Percentiles rank a stretch among this genome's conserved stretches.
Evolutionary conservation across 75 land plant species (phyloP).

Genomic region (Cryptomeria japonica): DNA sequence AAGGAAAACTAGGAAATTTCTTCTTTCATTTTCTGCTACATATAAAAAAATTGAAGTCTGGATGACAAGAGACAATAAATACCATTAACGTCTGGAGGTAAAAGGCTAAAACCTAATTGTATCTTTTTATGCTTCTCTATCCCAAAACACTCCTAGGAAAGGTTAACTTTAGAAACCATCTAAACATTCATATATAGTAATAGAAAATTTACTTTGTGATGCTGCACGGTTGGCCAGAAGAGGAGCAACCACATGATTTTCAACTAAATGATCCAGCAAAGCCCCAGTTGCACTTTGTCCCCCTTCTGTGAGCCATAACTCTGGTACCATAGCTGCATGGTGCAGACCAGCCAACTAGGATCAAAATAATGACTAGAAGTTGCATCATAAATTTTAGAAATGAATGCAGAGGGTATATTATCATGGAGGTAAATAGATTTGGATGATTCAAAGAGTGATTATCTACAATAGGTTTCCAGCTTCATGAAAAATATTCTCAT

Average conservation of each 20-base stretch:
- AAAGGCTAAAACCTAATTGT: background rate
- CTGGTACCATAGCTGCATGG: constrained; percentile 88
- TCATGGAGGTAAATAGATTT: background rate
- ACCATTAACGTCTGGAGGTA: background rate
- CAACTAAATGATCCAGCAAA: constrained; percentile 79
- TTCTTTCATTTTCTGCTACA: background rate
- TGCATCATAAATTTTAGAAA: background rate
- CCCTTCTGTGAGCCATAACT: constrained; percentile 98
- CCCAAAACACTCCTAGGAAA: background rate
- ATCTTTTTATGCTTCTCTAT: background rate
- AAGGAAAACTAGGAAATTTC: background rate
- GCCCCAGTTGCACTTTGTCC: constrained; percentile 99
- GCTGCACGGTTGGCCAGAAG: constrained; percentile 87
- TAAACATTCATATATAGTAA: background rate
- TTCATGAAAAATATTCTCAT: background rate
- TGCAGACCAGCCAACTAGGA: constrained; percentile 11
- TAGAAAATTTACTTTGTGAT: constrained; percentile 52
- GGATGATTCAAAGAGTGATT: background rate
- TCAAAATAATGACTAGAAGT: background rate
- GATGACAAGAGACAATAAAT: background rate
- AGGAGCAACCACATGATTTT: constrained; percentile 82
- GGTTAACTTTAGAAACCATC: background rate
- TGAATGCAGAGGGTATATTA: background rate
- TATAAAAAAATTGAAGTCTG: background rate
- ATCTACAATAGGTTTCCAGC: background rate